Evolutionary conservation across 805 yeast genomes (phyloP), one percentile per base, ranked within the genome.

Genomic region (Metschnikowia amazonensis): DNA sequence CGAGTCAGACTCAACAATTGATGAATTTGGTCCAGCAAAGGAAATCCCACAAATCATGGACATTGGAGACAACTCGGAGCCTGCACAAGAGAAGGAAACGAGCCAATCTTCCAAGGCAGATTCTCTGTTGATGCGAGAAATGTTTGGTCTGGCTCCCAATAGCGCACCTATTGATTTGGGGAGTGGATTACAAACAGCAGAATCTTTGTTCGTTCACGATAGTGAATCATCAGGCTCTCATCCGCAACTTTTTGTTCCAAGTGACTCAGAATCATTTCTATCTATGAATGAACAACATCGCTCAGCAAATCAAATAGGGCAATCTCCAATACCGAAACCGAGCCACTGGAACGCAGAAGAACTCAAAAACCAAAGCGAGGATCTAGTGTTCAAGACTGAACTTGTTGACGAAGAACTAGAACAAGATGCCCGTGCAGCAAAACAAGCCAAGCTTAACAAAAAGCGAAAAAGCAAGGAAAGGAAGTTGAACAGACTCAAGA

Each of bases 371-470:
- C 18, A 18, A 3, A 16, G 18, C 20, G 33, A 14, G 20, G 9
- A 4, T 4, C 33, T 16, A 10, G 6, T 24, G 2, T 8, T 3
- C 27, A 7, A 24, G 10, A 24, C 10, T 13, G 33, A 6, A 13
- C 8, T 18, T 14, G 5, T 32, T 8, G 35, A 32, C 3, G 7
- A 8, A 28, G 14, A 32, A 5, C 14, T 13, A 5, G 23, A 32
- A 14, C 21, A 13, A 7, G 29, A 16, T 4, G 13, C 13, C 17
- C 18, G 20, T 4, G 9, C 30, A 7, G 2, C 46, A 10, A 46
- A 46, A 20, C 25, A 32, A 32, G n/a, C 41, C 10, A 44, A 33
- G 17, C 47, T 39, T 27, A 46, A 46, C 31, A 43, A 44, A 24
- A 46, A 46, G 42, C 34, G 46, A 9, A 43, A 36, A 20, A 38